Conservation (phyloP, 371 early-diverging fungal species). For the Apophysomyces trapeziformis region DNA sequence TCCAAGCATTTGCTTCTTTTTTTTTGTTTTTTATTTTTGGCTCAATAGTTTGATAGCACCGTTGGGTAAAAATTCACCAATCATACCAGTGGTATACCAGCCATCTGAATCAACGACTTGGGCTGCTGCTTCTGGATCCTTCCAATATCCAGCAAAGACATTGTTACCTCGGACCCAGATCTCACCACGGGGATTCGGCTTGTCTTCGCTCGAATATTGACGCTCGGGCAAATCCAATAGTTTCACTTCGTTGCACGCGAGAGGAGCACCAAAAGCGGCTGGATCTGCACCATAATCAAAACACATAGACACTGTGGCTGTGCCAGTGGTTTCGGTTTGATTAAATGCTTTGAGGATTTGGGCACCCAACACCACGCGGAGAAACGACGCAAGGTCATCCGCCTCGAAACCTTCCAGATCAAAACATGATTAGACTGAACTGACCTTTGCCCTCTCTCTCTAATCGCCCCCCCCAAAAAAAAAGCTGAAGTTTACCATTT, state of each 20-base stretch:
- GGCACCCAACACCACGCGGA: slow-evolving; percentile 55
- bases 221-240: slow-evolving; percentile 78
- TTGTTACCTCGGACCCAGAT: slow-evolving; percentile 64
- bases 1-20: no score
- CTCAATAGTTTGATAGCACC: slow-evolving; percentile 68
- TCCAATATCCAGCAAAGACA: slow-evolving; percentile 57
- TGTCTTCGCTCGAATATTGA: slow-evolving; percentile 68
- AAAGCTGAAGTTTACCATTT: slow-evolving; percentile 27
- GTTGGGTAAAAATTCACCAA: slow-evolving; percentile 73
- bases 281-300: slow-evolving; percentile 55
- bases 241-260: slow-evolving; percentile 85
- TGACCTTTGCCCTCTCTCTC: no score
- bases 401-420: not conserved
- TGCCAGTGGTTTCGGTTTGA: slow-evolving; percentile 62
- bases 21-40: slow-evolving; percentile 20
- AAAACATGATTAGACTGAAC: no score
- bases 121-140: slow-evolving; percentile 51
- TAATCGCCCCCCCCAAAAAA: no score
- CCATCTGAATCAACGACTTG: slow-evolving; percentile 73
- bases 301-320: slow-evolving; percentile 58
- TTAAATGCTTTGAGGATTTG: slow-evolving; percentile 65
- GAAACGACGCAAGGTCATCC: slow-evolving; percentile 38
- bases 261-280: slow-evolving; percentile 67
- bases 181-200: slow-evolving; percentile 81
- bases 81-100: slow-evolving; percentile 87